Conservation (phyloP, 2,329 filamentous ascomycete genomes). For the Camillea tinctor region DNA sequence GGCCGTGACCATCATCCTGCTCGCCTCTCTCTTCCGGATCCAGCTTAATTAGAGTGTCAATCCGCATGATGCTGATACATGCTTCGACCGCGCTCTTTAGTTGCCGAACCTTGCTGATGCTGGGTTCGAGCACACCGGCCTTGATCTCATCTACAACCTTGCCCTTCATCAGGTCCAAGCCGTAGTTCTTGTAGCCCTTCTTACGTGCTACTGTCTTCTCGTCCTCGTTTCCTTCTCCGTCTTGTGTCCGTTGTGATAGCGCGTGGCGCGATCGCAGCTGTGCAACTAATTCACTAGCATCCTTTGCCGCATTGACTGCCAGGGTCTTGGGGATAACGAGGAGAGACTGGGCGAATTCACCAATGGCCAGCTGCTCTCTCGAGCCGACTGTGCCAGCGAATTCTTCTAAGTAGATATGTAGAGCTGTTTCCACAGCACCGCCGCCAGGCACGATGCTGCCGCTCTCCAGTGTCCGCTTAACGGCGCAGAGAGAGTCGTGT, state of each 20-base stretch:
- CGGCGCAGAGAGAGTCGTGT: constrained; percentile 93
- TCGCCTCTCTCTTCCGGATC: constrained; percentile 80
- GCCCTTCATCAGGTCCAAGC: constrained; percentile 83
- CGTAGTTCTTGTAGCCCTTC: constrained; percentile 99
- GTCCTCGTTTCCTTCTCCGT: constrained; percentile 79
- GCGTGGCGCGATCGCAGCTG: constrained; percentile 94
- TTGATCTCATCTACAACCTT: constrained; percentile 93
- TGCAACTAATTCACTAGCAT: constrained; percentile 90
- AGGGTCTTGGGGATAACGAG: constrained; percentile 95
- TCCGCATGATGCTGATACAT: constrained; percentile 98
- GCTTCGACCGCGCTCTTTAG: constrained; percentile 98
- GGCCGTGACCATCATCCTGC: constrained; percentile 82
- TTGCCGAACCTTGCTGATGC: constrained; percentile 97
- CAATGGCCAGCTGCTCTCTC: constrained; percentile 95
- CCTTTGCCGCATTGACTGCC: constrained; percentile 95
- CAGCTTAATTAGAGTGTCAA: constrained; percentile 97
- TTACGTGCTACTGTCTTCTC: constrained; percentile 88
- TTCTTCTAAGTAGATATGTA: constrained; percentile 98
- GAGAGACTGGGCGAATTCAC: constrained; percentile 92
- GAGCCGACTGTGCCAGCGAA: constrained; percentile 97
- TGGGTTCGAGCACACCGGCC: constrained; percentile 91
- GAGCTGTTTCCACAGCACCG: constrained; percentile 94
- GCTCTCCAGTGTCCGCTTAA: constrained; percentile 95
- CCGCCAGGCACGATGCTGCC: constrained; percentile 96
- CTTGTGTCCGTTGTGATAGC: constrained; percentile 85